Conservation (phyloP, 805 yeast genomes). For the Teunomyces tritomae region DNA sequence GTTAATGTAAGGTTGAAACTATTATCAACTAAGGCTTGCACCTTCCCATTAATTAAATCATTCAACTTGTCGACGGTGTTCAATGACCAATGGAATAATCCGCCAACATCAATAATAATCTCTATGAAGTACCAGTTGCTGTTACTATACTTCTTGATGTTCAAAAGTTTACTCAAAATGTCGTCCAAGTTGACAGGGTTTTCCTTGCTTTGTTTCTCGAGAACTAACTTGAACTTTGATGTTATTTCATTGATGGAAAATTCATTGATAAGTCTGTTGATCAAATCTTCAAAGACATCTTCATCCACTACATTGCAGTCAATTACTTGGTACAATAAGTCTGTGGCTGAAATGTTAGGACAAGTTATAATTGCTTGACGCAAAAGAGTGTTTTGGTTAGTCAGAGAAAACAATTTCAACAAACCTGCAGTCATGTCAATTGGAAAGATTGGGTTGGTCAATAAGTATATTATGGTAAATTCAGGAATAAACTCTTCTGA, state of each 20-base stretch:
- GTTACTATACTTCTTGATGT: conserved; percentile 43
- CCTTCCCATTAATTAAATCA: conserved; percentile 44
- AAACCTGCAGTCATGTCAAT: conserved; percentile 52
- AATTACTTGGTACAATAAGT: conserved; percentile 60
- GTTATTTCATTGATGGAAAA: conserved; percentile 61
- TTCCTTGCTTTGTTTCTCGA: conserved; percentile 24
- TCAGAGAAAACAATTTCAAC: conserved; percentile 43
- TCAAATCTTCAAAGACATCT: conserved; percentile 65
- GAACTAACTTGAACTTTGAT: conserved; percentile 37
- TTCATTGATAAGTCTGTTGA: conserved; percentile 64
- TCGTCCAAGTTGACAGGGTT: conserved; percentile 35
- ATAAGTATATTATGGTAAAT: conserved; percentile 61
- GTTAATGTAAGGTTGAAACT: conserved; percentile 46
- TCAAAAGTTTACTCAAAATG: conserved; percentile 28
- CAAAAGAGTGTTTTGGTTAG: conserved; percentile 57
- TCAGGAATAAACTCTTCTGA: conserved; percentile 47
- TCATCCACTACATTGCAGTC: conserved; percentile 28
- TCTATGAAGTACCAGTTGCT: conserved; percentile 58
- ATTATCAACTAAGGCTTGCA: conserved; percentile 43
- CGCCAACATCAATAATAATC: conserved; percentile 69
- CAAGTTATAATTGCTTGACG: conserved; percentile 83
- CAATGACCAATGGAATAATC: conserved; percentile 62
- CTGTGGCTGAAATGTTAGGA: conserved; percentile 62
- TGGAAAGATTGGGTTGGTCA: conserved; percentile 89
- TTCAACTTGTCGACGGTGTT: conserved; percentile 48